Percentiles rank a stretch among this genome's conserved stretches.
Conservation (phyloP, 2,329 filamentous ascomycete genomes). For the Aspergillus aculeatus region DNA sequence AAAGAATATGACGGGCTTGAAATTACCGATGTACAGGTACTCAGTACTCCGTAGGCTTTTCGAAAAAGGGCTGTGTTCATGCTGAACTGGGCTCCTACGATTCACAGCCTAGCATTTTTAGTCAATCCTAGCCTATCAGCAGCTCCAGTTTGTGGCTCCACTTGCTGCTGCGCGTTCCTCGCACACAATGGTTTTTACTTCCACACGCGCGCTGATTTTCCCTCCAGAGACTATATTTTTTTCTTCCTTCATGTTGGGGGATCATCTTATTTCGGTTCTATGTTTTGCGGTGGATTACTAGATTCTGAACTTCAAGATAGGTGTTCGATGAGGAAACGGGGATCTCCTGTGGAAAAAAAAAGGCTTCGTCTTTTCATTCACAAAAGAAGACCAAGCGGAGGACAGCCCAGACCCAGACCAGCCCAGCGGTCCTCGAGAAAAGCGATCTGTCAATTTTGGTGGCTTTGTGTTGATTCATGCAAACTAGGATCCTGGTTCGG, state of each 20-base stretch:
- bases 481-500: conserved; percentile 17
- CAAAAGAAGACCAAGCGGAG: conserved; percentile 9
- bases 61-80: not conserved
- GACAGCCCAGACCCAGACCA: conserved; percentile 13
- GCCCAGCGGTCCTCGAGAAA: conserved; percentile 10
- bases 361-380: not conserved
- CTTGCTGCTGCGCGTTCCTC: not conserved
- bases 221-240: conserved; percentile 1
- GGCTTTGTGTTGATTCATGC: conserved; percentile 19
- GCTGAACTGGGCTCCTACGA: conserved; percentile 7
- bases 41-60: not conserved
- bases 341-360: not conserved
- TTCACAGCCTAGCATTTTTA: conserved; percentile 4
- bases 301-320: no score
- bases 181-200: conserved; percentile 2
- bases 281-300: no score
- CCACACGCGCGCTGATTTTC: not conserved
- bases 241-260: no score
- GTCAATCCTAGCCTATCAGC: conserved; percentile 4
- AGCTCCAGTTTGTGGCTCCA: conserved; percentile 16
- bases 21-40: not conserved
- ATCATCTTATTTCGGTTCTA: no score
- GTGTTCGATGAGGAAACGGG: no score
- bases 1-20: not conserved
- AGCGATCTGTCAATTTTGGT: conserved; percentile 32